Conservation (phyloP, 371 early-diverging fungal genomes). For the Apophysomyces sp. region DNA sequence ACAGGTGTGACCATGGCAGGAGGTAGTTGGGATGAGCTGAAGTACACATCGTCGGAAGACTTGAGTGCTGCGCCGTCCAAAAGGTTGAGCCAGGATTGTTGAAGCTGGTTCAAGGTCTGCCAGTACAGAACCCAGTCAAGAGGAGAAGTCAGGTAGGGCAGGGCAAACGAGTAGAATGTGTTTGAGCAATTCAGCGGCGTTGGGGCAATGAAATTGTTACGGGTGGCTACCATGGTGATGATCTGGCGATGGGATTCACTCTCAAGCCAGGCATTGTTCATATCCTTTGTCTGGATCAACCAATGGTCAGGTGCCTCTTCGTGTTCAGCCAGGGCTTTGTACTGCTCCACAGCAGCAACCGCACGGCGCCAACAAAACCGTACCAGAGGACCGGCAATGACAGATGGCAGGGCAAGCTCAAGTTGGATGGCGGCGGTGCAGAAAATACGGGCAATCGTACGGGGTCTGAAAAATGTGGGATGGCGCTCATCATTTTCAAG, state of each 20-base stretch:
- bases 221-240: slow-evolving; percentile 8
- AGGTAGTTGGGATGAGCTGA: slow-evolving; percentile 4
- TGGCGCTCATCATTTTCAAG: slow-evolving; percentile 11
- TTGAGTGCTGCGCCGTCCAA: slow-evolving; percentile 6
- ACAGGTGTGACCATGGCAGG: slow-evolving; percentile 21
- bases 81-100: slow-evolving; percentile 18
- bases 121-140: slow-evolving; percentile 35
- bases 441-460: slow-evolving; percentile 30
- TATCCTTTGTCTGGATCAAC: not conserved
- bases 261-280: not conserved
- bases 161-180: slow-evolving; percentile 32
- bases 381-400: slow-evolving; percentile 3
- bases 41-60: slow-evolving; percentile 9
- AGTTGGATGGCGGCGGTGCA: slow-evolving; percentile 35
- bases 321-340: not conserved
- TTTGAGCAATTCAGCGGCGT: slow-evolving; percentile 14
- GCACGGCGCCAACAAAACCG: not conserved
- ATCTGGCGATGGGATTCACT: not conserved
- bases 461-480: slow-evolving; percentile 15
- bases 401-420: slow-evolving; percentile 24
- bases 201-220: not conserved
- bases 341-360: not conserved
- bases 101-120: slow-evolving; percentile 21
- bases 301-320: not conserved
- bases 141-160: slow-evolving; percentile 35